A percentile compares a stretch with the other conserved stretches of the same genome.
phyloP scores from a whole-genome alignment of 2,329 filamentous ascomycete genomes.

The Pyrenophora seminiperda region DNA sequence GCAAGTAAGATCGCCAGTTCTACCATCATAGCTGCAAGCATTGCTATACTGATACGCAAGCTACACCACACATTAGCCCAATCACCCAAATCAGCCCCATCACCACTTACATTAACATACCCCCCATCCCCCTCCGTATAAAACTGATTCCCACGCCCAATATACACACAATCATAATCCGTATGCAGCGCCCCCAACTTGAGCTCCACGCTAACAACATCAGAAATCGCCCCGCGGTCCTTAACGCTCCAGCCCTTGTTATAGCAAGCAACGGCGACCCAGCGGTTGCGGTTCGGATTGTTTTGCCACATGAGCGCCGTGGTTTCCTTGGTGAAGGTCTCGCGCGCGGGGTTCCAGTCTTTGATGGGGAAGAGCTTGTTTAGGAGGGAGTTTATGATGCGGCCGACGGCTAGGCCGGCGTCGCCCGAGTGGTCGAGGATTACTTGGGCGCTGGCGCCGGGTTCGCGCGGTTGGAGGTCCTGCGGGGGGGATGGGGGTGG shows the following conservation, averaged over 20 bases:
- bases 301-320: neutral
- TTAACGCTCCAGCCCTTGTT: constrained; percentile 2
- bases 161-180: constrained; percentile 7
- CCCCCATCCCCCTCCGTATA: neutral
- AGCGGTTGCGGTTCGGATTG: neutral
- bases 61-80: neutral
- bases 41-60: neutral
- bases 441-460: neutral
- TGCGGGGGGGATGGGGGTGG: too few species aligned
- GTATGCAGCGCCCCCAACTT: neutral
- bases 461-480: neutral
- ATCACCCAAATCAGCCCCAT: neutral
- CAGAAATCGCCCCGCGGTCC: neutral
- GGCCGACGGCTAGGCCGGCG: constrained; percentile 1
- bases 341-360: constrained; percentile 4
- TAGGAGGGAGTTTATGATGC: neutral
- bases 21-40: neutral
- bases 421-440: neutral
- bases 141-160: neutral
- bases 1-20: constrained; percentile 1
- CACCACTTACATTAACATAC: neutral
- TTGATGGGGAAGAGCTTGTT: constrained; percentile 3
- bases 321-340: constrained; percentile 5
- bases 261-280: constrained; percentile 1
- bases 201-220: constrained; percentile 1